phyloP scores from a whole-genome alignment of 75 land plant species.

The Pinus albicaulis region DNA sequence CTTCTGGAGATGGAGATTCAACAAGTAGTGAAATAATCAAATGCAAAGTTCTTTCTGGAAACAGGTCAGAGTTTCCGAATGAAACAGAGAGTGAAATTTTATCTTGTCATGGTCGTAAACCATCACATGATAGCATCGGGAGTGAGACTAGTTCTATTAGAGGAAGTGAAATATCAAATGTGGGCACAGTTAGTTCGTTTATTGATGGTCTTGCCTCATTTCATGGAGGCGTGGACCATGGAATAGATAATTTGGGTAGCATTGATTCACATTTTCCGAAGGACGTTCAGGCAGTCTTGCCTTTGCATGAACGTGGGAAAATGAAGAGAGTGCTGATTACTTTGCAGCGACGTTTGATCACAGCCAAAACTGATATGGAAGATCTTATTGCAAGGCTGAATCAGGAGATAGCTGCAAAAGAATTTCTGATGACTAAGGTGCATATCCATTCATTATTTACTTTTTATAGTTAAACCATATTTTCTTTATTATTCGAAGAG shows the following conservation, averaged over 20 bases:
- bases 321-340: slow-evolving; percentile 62
- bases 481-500: not conserved
- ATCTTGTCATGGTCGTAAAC: slow-evolving; percentile 61
- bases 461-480: not conserved
- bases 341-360: slow-evolving; percentile 59
- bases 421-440: slow-evolving; percentile 83
- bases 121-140: slow-evolving; percentile 67
- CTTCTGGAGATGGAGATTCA: slow-evolving; percentile 13
- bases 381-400: slow-evolving; percentile 83
- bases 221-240: slow-evolving; percentile 28
- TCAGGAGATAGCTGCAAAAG: slow-evolving; percentile 90
- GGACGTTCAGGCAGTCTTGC: slow-evolving; percentile 56
- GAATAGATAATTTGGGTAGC: slow-evolving; percentile 10
- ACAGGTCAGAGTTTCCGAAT: not conserved
- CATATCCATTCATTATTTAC: not conserved
- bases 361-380: slow-evolving; percentile 90
- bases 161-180: slow-evolving; percentile 77
- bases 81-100: slow-evolving; percentile 23
- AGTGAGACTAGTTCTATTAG: slow-evolving; percentile 72
- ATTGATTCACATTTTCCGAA: slow-evolving; percentile 36
- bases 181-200: slow-evolving; percentile 24
- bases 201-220: slow-evolving; percentile 33
- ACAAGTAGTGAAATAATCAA: not conserved
- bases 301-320: slow-evolving; percentile 69
- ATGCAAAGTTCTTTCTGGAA: not conserved